phyloP scores from a whole-genome alignment of 257 asterid species.

The Solanum sejunctum region DNA sequence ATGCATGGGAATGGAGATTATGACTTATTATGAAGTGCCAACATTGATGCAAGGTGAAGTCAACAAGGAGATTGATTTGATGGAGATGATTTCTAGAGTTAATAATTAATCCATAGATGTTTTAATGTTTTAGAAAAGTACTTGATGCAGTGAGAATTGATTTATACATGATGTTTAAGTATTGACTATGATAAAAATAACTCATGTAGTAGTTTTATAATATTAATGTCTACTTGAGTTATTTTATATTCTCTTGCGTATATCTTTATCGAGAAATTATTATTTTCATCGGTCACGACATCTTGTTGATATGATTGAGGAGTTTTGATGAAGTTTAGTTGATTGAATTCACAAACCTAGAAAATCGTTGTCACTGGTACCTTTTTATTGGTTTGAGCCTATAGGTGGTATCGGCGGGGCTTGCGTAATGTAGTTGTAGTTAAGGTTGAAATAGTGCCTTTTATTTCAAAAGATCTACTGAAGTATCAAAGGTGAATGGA shows the following conservation, averaged over 20 bases:
- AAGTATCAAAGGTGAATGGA: too few species aligned
- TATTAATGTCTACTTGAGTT: not conserved
- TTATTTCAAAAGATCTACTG: too few species aligned
- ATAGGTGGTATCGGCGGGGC: too few species aligned
- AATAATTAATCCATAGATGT: conserved; percentile 5
- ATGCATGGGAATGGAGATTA: conserved; percentile 10
- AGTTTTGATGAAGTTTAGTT: too few species aligned
- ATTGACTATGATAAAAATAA: not conserved
- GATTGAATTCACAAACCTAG: too few species aligned
- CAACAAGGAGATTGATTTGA: conserved; percentile 34
- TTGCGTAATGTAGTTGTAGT: too few species aligned
- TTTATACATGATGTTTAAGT: not conserved
- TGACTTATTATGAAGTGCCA: conserved; percentile 3
- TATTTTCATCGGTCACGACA: not conserved
- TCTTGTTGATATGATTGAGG: too few species aligned
- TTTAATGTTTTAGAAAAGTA: not conserved
- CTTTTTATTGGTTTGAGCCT: too few species aligned
- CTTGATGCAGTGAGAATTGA: too few species aligned
- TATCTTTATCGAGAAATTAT: not conserved
- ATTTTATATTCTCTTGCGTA: not conserved
- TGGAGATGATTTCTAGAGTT: conserved; percentile 29
- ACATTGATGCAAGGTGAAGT: conserved; percentile 11
- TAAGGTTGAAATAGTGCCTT: too few species aligned
- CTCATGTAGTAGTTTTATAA: not conserved
- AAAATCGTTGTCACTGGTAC: too few species aligned